phyloP scores from a whole-genome alignment of 83 land plant genomes.

The Diphasiastrum complanatum region DNA sequence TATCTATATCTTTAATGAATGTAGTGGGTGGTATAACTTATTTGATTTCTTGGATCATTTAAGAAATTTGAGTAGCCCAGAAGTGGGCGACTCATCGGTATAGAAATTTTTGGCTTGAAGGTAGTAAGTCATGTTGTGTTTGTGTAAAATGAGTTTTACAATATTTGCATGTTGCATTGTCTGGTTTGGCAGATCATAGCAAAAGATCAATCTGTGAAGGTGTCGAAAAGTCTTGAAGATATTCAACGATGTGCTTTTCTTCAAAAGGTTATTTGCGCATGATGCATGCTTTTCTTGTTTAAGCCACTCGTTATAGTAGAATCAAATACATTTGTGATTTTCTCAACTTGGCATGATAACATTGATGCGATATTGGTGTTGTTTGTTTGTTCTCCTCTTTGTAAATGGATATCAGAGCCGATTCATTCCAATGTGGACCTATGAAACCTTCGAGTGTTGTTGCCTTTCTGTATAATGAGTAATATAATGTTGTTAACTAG shows the following conservation, averaged over 20 bases:
- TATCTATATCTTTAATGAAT: no score
- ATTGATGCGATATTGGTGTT: no score
- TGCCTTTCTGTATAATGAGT: not conserved
- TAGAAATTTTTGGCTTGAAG: no score
- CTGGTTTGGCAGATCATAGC: slow-evolving; percentile 66
- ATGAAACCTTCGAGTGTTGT: not conserved
- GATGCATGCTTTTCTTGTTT: not conserved
- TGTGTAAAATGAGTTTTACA: no score
- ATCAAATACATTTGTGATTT: not conserved
- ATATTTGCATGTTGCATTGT: no score
- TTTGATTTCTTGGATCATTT: no score
- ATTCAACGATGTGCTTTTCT: slow-evolving; percentile 63
- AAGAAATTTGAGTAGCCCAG: no score
- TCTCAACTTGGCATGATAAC: no score
- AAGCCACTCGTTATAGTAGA: not conserved
- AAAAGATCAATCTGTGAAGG: slow-evolving; percentile 74
- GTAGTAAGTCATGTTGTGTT: no score
- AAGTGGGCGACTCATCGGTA: no score
- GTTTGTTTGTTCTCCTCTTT: not conserved
- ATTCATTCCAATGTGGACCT: not conserved
- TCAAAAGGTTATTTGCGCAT: slow-evolving; percentile 57
- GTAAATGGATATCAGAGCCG: not conserved
- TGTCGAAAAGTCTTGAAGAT: slow-evolving; percentile 63
- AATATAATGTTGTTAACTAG: no score
- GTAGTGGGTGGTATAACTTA: no score